Percentiles rank a stretch among this genome's conserved stretches.
Conservation (phyloP, 495 filamentous ascomycete genomes). For the Rhypophila decipiens region DNA sequence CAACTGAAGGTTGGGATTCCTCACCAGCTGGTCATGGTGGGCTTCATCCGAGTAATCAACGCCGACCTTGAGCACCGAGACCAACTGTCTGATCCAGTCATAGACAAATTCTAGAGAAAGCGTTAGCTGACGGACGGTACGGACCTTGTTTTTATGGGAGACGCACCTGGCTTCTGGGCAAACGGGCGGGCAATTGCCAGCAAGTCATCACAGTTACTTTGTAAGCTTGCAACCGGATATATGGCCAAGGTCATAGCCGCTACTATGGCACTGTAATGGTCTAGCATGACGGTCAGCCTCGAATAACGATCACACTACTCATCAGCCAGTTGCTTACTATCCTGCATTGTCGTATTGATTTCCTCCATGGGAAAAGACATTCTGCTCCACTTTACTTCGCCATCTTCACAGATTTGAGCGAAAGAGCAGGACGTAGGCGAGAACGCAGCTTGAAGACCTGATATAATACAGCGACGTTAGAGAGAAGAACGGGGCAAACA, state of each 20-base stretch:
- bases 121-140: slow-evolving; percentile 39
- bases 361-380: slow-evolving; percentile 51
- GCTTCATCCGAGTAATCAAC: slow-evolving; percentile 64
- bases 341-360: slow-evolving; percentile 29
- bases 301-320: not conserved
- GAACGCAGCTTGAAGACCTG: slow-evolving; percentile 61
- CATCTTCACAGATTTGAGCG: slow-evolving; percentile 58
- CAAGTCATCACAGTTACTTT: slow-evolving; percentile 66
- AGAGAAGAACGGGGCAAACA: slow-evolving; percentile 7
- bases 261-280: slow-evolving; percentile 32
- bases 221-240: slow-evolving; percentile 44
- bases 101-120: slow-evolving; percentile 36
- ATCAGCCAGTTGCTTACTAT: slow-evolving; percentile 27
- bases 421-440: slow-evolving; percentile 70
- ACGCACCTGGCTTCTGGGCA: slow-evolving; percentile 29
- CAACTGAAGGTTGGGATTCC: slow-evolving; percentile 59
- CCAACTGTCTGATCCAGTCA: slow-evolving; percentile 56
- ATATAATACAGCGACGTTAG: not conserved
- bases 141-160: too few relatives aligned
- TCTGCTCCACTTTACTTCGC: slow-evolving; percentile 54
- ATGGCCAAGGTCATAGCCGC: slow-evolving; percentile 32
- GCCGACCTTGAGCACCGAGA: slow-evolving; percentile 57
- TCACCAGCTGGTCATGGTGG: slow-evolving; percentile 64
- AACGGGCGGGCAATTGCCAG: slow-evolving; percentile 57
- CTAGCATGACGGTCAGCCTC: slow-evolving; percentile 11